Percentiles rank a stretch among this genome's conserved stretches.
Evolutionary conservation across 805 yeast species (phyloP).

Genomic region (Jamesozyma piceae): DNA sequence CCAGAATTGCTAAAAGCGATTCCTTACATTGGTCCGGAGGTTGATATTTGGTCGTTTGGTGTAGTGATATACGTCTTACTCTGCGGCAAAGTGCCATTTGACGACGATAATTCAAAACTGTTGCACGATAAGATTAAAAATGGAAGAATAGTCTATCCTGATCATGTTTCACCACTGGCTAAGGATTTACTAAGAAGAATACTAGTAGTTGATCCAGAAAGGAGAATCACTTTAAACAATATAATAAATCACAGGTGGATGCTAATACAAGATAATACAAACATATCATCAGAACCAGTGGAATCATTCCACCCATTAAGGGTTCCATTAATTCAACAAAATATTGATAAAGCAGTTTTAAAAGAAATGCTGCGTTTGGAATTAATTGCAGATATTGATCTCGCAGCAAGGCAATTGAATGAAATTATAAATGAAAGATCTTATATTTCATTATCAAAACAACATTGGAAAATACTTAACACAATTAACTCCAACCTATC

Average conservation of each 20-base stretch:
- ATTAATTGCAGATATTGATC: slow-evolving; percentile 53
- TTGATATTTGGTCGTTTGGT: slow-evolving; percentile 97
- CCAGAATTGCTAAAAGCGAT: slow-evolving; percentile 89
- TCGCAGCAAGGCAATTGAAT: slow-evolving; percentile 42
- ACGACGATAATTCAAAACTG: slow-evolving; percentile 83
- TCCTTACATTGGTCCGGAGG: slow-evolving; percentile 94
- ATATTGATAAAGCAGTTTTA: slow-evolving; percentile 46
- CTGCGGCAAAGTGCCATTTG: slow-evolving; percentile 97
- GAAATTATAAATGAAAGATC: slow-evolving; percentile 52
- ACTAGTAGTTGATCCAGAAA: slow-evolving; percentile 81
- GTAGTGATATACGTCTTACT: slow-evolving; percentile 90
- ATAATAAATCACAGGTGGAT: slow-evolving; percentile 91
- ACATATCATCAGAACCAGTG: slow-evolving; percentile 43
- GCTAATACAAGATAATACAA: slow-evolving; percentile 29
- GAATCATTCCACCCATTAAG: slow-evolving; percentile 64
- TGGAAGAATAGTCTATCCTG: slow-evolving; percentile 87
- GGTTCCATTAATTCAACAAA: slow-evolving; percentile 44
- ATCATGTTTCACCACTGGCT: slow-evolving; percentile 66
- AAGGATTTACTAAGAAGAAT: slow-evolving; percentile 69
- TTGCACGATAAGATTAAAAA: slow-evolving; percentile 87
- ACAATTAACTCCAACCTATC: not conserved
- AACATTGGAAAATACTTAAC: slow-evolving; percentile 14
- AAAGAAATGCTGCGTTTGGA: slow-evolving; percentile 69
- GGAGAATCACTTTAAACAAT: slow-evolving; percentile 70
- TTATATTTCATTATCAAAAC: slow-evolving; percentile 34